Base-by-base conservation (phyloP, 371 early-diverging fungal species). In the Amoeboaphelidium occidentale region DNA sequence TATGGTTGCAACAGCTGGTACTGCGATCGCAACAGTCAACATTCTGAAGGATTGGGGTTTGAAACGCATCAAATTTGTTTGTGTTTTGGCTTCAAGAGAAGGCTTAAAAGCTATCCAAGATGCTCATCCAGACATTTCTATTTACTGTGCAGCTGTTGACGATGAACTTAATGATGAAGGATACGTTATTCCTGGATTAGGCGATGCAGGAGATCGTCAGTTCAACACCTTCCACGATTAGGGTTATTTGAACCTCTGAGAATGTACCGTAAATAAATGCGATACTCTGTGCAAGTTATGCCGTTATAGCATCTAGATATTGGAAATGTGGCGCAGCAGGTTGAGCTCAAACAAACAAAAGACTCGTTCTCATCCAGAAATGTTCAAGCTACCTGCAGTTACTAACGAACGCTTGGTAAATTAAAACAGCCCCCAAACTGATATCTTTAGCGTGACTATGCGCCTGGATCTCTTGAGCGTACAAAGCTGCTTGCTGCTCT, bases 21-120 rank as follows among this genome's bases (percentile, higher is more conserved):
- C 87, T 0, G 81, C 83, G 2, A 67, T 79, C 20, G 83, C 84
- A 0, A 75, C 85, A 0, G 66, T 85, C 55, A 70, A 75, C 50
- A 76, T 84, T 39, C 46, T 81, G 46, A 75, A 80, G 57, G 79
- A 80, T 39, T 86, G 84, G 81, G 84, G 87, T 1, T 65, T 74
- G 25, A 64, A 65, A 41, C 65, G 65, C 27, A 84, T 86, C 51
- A 77, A 72, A 57, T 76, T 79, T 54, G 68, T 80, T 17, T 62
- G 68, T 22, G 46, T 80, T 0, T 66, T 76, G 51, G 79, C 69
- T 2, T 70, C 72, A 53, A 63, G 59, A 51, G 52, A 61, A 44
- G 87, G 87, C 32, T 45, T 87, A 25, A 62, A 66, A 3, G 56
- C 66, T 12, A 51, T 87, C 46, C 62, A 59, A 23, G 46, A 54